Evolutionary conservation across 352 stramenopile genomes (phyloP), one percentile per base, ranked within the genome.

Genomic region (Globisporangium camurandrum): DNA sequence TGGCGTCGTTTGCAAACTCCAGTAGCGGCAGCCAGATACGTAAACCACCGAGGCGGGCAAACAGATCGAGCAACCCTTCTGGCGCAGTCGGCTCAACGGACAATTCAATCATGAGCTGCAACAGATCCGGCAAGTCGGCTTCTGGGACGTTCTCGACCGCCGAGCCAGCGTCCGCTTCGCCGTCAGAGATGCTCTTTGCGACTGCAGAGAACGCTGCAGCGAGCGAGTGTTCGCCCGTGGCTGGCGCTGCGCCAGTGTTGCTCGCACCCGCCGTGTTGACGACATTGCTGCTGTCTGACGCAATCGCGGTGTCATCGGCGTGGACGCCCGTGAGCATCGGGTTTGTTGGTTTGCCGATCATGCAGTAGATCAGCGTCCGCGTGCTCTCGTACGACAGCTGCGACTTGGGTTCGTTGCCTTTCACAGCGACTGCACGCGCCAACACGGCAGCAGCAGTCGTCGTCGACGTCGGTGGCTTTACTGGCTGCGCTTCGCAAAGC

Each of bases 361-460:
- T 93, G 51, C 81, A 87, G 49, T 88, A 93, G 20, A 93, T 88
- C 27, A 93, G 60, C 23, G 77, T 79, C 1, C 76, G 67, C n/a
- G 79, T 89, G 48, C 73, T 87, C 54, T 90, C 81, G 34, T 87
- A 93, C 16, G 81, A 93, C 9, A 93, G 44, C 56, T 88, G 78
- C 22, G 75, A 82, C 57, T 88, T 84, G 4, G 74, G 59, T 38
- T 86, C 74, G 26, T 82, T 79, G 5, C 65, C 71, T 36, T 86
- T 86, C 16, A 54, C 49, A 7, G 24, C 28, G 12, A 47, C 41
- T 10, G 74, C 64, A 33, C 73, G 69, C 12, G 66, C 48, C 51
- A 86, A 84, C 2, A 84, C 69, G 2, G 77, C 83, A n/a, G n/a
- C n/a, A n/a, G n/a, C n/a, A n/a, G n/a, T n/a, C 0, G 67, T 73